Evolutionary conservation across 2,329 filamentous ascomycete genomes (phyloP), one percentile per base, ranked within the genome.

Genomic region (Trichoderma simmonsii): DNA sequence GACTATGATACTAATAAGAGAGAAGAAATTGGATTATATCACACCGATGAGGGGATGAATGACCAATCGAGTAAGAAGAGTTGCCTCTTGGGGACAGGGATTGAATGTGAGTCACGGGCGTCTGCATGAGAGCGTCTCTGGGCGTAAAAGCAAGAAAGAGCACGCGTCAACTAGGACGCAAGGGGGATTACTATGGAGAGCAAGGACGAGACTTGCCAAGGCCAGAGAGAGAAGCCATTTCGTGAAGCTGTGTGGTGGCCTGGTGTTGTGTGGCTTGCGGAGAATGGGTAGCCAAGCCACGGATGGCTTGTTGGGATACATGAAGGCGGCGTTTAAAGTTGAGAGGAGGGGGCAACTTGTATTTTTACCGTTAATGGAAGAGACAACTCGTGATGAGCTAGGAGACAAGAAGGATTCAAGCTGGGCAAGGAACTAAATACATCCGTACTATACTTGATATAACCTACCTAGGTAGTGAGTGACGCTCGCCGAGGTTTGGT

Each of bases 101-200:
- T 63, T 51, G n/a, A 11, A 39, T 51, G 51, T 65, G 54, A 62
- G 71, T 56, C 36, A 26, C 71, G 71, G 71, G 66, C 66, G 54
- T 36, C 24, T 72, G 71, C 71, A 70, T 65, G 65, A 70, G 61
- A 39, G 36, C 43, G 65, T 48, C 48, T 57, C 65, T 64, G 65
- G 60, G 56, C 21, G 57, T 21, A 43, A 21, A 57, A 18, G 39
- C 36, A 36, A 24, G 21, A 48, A 21, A 15, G 48, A 43, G 51
- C 60, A 43, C 32, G 59, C 59, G 28, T 60, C 15, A 48, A 24
- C 30, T 67, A 8, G 34, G 57, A 60, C 24, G 48, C 62, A 54
- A 32, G 32, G 15, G 56, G 56, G 56, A n/a, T 60, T 60, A 60
- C 30, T 60, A 66, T 54, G 48, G 30, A 56, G n/a, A 56, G 48